A percentile compares a stretch with the other conserved stretches of the same genome.
These are phyloP conservation scores for Aspergillus mulundensis DNA, from an alignment of 495 filamentous ascomycete genomes.

Conservation along the genomic window DNA sequence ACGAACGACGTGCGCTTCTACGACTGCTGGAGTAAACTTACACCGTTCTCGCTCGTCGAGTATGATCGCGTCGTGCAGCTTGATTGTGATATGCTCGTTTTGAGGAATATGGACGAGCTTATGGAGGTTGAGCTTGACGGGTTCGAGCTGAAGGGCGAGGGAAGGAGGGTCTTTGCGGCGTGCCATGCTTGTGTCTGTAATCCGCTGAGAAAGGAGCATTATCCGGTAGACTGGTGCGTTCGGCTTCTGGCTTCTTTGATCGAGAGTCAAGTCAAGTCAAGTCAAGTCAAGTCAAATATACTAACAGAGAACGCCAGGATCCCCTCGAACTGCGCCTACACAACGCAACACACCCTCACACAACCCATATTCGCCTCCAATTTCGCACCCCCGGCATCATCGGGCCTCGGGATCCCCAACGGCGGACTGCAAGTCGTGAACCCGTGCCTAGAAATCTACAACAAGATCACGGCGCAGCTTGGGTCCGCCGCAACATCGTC, in stretches of 20 bases:
- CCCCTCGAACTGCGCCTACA: conserved; percentile 74
- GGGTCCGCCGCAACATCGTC: conserved; percentile 52
- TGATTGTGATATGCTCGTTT: conserved; percentile 78
- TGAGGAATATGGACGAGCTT: conserved; percentile 79
- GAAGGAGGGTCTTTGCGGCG: conserved; percentile 60
- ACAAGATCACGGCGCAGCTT: conserved; percentile 26
- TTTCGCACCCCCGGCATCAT: conserved; percentile 44
- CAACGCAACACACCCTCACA: conserved; percentile 54
- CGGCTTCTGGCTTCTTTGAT: too few relatives aligned
- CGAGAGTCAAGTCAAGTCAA: too few relatives aligned
- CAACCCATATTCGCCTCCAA: conserved; percentile 43
- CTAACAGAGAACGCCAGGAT: conserved; percentile 35
- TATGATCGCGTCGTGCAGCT: conserved; percentile 75
- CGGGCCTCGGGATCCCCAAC: conserved; percentile 64
- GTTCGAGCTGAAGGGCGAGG: not conserved
- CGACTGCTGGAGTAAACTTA: conserved; percentile 81
- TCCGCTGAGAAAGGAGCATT: conserved; percentile 66
- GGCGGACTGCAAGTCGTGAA: conserved; percentile 71
- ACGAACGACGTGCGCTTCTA: conserved; percentile 68
- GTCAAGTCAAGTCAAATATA: too few relatives aligned
- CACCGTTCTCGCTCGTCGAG: conserved; percentile 63
- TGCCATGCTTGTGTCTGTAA: conserved; percentile 80
- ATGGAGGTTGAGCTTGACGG: conserved; percentile 69
- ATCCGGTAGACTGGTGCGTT: conserved; percentile 63
- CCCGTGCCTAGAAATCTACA: conserved; percentile 30